Evolutionary conservation across 139 green algal species (phyloP), one percentile per base, ranked within the genome.

Genomic region (Desmodesmus armatus): DNA sequence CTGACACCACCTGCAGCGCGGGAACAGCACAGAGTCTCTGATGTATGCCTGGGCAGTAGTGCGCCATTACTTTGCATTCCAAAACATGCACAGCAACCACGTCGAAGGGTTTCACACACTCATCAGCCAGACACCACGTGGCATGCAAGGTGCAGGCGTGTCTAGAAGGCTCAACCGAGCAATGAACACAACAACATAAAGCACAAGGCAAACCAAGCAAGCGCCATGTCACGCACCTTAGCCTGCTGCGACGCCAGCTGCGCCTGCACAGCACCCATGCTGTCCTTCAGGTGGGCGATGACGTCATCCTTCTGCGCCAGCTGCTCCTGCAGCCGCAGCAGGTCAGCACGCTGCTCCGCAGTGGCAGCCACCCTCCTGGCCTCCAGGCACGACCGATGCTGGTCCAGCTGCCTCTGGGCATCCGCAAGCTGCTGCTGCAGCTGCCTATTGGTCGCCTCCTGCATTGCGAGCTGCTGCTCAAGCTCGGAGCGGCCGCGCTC

Each of bases 231-330:
- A 23, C 72, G 7, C 74, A 81, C 76, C 76, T 82, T 71, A 11
- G 47, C 49, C 62, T 82, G 76, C 37, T 71, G 53, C 0, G 25
- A 40, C 9, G 53, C 25, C 55, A 73, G 21, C 40, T 65, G 53
- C 35, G 25, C 37, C 60, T 82, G 76, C 55, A 82, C 7, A 23
- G 53, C 55, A 40, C 55, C 37, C 37, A 72, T 21, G 47, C 29
- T 82, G 21, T 65, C 53, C 37, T 55, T 53, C 76, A 82, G 53
- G 35, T 82, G 76, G 9, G 40, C 25, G 6, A 72, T 66, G 11
- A 29, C 35, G 23, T 71, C 27, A 6, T 82, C 76, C 55, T 71
- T 71, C 37, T 43, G 23, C 29, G 11, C 53, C 35, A 82, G 25
- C 76, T 72, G 53, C 47, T 82, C 35, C 31, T 23, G 6, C 23